Evolutionary conservation across 1,139 yeast species (phyloP), one percentile per base, ranked within the genome.

Genomic region (Scheffersomyces cryptocercus): DNA sequence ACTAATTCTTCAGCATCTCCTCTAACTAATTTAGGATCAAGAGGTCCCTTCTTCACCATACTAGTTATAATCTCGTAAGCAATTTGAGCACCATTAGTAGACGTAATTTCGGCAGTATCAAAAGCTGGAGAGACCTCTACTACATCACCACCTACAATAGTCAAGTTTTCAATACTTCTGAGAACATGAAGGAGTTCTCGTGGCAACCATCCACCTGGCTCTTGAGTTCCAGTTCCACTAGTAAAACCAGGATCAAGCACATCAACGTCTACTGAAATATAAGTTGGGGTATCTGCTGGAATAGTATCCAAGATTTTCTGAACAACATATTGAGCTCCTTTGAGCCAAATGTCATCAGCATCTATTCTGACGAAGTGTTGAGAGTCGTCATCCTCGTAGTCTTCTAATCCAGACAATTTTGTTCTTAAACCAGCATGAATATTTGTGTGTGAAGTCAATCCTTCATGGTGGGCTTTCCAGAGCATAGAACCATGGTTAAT

Each of bases 191-290:
- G 74, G 46, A 86, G 72, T 59, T 86, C 95, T 46, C 95, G 73
- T n/a, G 91, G 85, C 40, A 85, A 68, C 77, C 88, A 79, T 43
- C 95, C 95, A 44, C 95, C 95, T 4, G 85, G 84, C 62, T 86
- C 95, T 49, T 84, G 88, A 3, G 95, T 86, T 8, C 95, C 95
- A 1, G 95, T 86, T 1, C 93, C 95, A 43, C 89, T 85, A 3
- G 90, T 88, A 54, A 82, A 77, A 2, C 85, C 88, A 2, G 93
- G 93, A 59, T 86, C 95, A 50, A 86, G 68, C n/a, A 84, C 88
- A 61, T 86, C 95, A 37, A 86, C 82, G 60, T 86, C 95, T 29
- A 86, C 85, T 10, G 88, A 81, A 35, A 86, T 67, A 55, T 84
- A 86, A 0, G 86, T 85, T 7, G 93, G 89, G 9, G 77, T 70